phyloP scores from a whole-genome alignment of 2,329 filamentous ascomycete species.

The Trichoderma hamatum region DNA sequence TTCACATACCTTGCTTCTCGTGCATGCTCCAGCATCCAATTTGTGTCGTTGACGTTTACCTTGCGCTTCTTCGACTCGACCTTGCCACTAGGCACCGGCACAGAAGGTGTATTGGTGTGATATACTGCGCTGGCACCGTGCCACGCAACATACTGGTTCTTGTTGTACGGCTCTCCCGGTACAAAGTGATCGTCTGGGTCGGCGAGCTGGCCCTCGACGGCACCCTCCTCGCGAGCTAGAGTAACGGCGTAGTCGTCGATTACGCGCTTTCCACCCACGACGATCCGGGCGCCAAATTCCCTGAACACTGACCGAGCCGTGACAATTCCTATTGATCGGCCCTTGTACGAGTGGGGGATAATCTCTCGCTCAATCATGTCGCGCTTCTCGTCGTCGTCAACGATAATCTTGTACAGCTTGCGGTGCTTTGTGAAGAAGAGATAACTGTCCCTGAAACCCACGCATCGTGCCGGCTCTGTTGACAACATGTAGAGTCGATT shows the following conservation, averaged over 20 bases:
- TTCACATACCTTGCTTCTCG: constrained; percentile 77
- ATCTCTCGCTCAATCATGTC: constrained; percentile 95
- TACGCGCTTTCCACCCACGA: constrained; percentile 86
- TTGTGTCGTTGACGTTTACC: constrained; percentile 86
- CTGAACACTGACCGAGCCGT: constrained; percentile 95
- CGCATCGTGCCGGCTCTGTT: constrained; percentile 93
- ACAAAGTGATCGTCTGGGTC: constrained; percentile 85
- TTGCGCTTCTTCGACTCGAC: constrained; percentile 80
- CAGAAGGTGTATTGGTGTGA: constrained; percentile 76
- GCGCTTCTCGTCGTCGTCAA: constrained; percentile 94
- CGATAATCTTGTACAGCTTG: constrained; percentile 95
- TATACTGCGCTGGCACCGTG: constrained; percentile 96
- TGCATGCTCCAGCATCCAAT: constrained; percentile 97
- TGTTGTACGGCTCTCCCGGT: constrained; percentile 87
- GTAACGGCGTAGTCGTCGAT: constrained; percentile 87
- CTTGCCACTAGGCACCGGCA: constrained; percentile 77
- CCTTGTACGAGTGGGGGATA: constrained; percentile 98
- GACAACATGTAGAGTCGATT: constrained; percentile 96
- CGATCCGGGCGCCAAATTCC: constrained; percentile 92
- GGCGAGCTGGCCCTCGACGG: constrained; percentile 84
- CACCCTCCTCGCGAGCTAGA: constrained; percentile 73
- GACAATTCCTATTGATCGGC: constrained; percentile 93
- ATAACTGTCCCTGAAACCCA: constrained; percentile 96
- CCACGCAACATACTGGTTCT: constrained; percentile 99
- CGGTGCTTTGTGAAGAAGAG: constrained; percentile 99